phyloP scores from a whole-genome alignment of 2,329 filamentous ascomycete genomes.

The Neonectria neomacrospora region DNA sequence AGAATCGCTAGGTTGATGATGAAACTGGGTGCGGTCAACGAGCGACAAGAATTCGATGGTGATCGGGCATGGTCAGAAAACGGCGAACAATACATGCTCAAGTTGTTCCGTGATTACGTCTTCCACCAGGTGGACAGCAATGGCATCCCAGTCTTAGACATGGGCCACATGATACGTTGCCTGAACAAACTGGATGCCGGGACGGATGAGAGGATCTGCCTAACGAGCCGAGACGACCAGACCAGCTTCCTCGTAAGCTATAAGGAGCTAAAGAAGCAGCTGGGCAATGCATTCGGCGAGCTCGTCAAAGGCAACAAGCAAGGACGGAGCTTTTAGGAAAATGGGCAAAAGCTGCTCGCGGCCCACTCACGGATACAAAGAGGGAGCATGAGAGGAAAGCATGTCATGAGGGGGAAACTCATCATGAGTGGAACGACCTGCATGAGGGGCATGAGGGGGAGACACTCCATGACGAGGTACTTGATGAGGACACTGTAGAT shows the following conservation, averaged over 20 bases:
- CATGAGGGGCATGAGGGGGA: slow-evolving; percentile 8
- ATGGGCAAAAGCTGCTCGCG: neutral
- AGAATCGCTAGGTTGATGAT: slow-evolving; percentile 80
- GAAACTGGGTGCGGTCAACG: slow-evolving; percentile 89
- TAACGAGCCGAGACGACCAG: slow-evolving; percentile 91
- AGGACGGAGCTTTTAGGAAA: slow-evolving; percentile 50
- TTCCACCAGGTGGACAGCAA: slow-evolving; percentile 94
- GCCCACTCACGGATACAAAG: neutral
- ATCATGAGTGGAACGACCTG: slow-evolving; percentile 1
- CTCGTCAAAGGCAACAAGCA: slow-evolving; percentile 61
- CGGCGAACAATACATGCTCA: slow-evolving; percentile 90
- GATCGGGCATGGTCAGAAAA: slow-evolving; percentile 89
- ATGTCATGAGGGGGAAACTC: slow-evolving; percentile 12
- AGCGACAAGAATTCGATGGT: slow-evolving; percentile 85
- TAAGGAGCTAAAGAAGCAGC: slow-evolving; percentile 81
- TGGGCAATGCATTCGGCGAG: slow-evolving; percentile 67
- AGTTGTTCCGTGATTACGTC: slow-evolving; percentile 95
- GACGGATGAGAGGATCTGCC: slow-evolving; percentile 83
- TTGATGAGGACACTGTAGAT: slow-evolving; percentile 23
- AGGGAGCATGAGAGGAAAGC: neutral
- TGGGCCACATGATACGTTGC: slow-evolving; percentile 87
- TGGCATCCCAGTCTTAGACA: slow-evolving; percentile 83
- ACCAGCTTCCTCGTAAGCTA: slow-evolving; percentile 90
- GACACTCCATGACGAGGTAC: slow-evolving; percentile 9
- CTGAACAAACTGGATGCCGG: slow-evolving; percentile 95